Base-by-base conservation (phyloP, 371 early-diverging fungal species). In the Mortierella sp. region DNA sequence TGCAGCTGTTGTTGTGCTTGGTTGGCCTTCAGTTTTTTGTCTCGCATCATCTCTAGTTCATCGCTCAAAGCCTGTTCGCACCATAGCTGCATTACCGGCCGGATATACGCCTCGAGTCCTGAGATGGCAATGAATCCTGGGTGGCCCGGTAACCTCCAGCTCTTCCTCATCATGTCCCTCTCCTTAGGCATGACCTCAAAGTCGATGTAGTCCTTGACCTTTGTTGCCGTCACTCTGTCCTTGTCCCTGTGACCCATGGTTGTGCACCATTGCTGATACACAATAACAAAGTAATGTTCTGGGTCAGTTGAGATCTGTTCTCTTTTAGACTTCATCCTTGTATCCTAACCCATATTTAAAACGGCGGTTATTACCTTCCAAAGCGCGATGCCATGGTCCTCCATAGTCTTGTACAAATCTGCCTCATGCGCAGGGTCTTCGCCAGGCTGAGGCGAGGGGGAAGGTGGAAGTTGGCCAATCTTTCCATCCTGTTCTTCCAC, bases 131-230 rank as follows among this genome's bases (percentile, higher is more conserved):
- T 34, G 19, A 58, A 58, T 19, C 34, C 58, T 58, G 58, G 58
- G 34, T 58, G 58, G 7, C 34, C 58, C 7, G 58, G 58, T 14
- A 58, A 9, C 34, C 58, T 58, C 58, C 58, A 58, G 31, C 58
- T 34, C 19, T 16, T 31, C 58, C 19, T 58, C 58, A 58, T 58
- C 58, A 34, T 58, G 7, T 58, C 58, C 22, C 58, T 58, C 5
- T 58, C 58, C 19, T 58, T 58, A 19, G 58, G 58, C 58, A 58
- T 58, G 29, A 34, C 58, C 6, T 14, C 34, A 22, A 58, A 19
- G 19, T 58, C 58, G 58, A 58, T 58, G 34, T 58, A 58, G 34
- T 58, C 58, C 58, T 58, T 34, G 58, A 58, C 34, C 31, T 58
- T 58, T 58, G 22, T 34, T 34, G 58, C 19, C 6, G 58, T 58